These are phyloP conservation scores for Asterophora parasitica DNA, from an alignment of 768 basidiomycete genomes.

Conservation along the genomic window DNA sequence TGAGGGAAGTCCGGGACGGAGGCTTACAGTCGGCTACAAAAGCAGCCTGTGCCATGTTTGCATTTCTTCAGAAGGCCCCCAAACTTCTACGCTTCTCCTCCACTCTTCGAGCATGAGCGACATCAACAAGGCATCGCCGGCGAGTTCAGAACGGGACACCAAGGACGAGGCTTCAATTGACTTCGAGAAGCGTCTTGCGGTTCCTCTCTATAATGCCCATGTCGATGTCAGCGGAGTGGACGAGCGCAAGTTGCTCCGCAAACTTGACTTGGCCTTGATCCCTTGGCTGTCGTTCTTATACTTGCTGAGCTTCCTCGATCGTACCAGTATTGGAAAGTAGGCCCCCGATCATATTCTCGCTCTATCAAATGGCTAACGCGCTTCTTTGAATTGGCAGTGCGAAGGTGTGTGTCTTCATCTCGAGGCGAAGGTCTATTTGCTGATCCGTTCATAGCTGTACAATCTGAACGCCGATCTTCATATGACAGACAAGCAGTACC, in stretches of 20 bases:
- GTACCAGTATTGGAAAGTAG: constrained; percentile 49
- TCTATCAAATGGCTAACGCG: constrained; percentile 5
- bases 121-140: constrained; percentile 8
- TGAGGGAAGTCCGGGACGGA: background rate
- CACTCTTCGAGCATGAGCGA: constrained; percentile 11
- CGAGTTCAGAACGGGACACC: constrained; percentile 15
- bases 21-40: constrained; percentile 4
- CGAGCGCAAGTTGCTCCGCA: constrained; percentile 65
- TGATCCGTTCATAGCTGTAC: constrained; percentile 48
- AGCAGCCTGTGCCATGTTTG: background rate
- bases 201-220: constrained; percentile 38
- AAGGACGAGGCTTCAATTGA: constrained; percentile 17
- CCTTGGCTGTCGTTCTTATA: constrained; percentile 76
- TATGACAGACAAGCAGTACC: constrained; percentile 62
- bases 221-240: constrained; percentile 59
- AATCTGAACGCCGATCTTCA: constrained; percentile 52
- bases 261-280: constrained; percentile 61
- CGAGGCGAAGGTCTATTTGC: background rate
- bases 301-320: constrained; percentile 62
- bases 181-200: constrained; percentile 16
- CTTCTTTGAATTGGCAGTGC: constrained; percentile 32
- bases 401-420: constrained; percentile 27
- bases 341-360: constrained; percentile 22
- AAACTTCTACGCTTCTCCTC: constrained; percentile 3
- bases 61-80: constrained; percentile 1